Percentiles rank a stretch among this genome's conserved stretches.
Evolutionary conservation across 352 stramenopile species (phyloP).

Genomic region (Phytophthora foliorum): DNA sequence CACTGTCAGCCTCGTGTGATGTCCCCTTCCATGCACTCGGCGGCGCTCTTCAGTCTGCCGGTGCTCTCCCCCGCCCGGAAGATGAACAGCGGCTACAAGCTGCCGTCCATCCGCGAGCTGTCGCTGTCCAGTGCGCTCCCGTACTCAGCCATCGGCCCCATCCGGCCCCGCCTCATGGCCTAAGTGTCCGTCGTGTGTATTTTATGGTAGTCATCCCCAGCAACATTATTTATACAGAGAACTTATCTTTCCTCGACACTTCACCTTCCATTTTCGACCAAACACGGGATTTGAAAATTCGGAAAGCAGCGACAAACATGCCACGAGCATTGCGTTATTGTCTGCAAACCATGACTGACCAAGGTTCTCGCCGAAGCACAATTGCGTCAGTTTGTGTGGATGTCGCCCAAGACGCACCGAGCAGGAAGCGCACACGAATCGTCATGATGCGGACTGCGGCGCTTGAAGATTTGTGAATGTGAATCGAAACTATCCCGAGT

Average conservation of each 20-base stretch:
- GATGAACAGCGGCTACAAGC: conserved; percentile 52
- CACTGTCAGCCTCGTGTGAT: conserved; percentile 23
- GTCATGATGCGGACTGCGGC: conserved; percentile 32
- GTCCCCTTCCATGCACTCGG: conserved; percentile 35
- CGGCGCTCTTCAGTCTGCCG: conserved; percentile 38
- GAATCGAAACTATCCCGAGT: too few species aligned
- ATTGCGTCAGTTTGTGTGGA: too few species aligned
- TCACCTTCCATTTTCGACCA: too few species aligned
- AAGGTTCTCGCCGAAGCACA: too few species aligned
- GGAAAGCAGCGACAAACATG: conserved; percentile 1
- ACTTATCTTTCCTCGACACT: not conserved
- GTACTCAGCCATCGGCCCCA: conserved; percentile 31
- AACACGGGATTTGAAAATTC: too few species aligned
- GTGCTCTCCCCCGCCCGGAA: conserved; percentile 58
- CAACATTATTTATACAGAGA: conserved; percentile 41
- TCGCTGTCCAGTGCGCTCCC: conserved; percentile 43
- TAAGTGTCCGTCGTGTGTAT: conserved; percentile 35
- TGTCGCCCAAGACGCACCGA: conserved; percentile 40
- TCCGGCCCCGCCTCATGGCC: conserved; percentile 53
- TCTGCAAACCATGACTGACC: not conserved
- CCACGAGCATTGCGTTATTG: not conserved
- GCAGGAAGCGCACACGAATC: conserved; percentile 51
- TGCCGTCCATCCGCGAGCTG: conserved; percentile 67
- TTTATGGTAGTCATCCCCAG: conserved; percentile 31
- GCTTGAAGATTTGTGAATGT: too few species aligned